Evolutionary conservation across 495 filamentous ascomycete species (phyloP).

Genomic region (Daldinia bambusicola): DNA sequence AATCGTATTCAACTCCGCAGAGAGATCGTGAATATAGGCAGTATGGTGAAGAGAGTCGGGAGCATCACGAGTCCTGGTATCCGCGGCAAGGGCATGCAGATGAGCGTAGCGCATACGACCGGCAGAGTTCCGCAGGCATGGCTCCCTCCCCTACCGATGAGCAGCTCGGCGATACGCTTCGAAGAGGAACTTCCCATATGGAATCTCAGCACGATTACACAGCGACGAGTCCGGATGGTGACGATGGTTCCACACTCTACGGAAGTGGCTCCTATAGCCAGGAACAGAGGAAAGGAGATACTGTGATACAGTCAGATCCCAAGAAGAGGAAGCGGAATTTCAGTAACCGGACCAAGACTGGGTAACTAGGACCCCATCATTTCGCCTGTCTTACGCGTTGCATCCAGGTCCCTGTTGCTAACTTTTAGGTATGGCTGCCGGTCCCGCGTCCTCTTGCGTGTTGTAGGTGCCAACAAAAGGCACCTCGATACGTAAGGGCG

Average conservation of each 20-base stretch:
- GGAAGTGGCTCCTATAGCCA: constrained; percentile 55
- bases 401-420: constrained; percentile 26
- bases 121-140: constrained; percentile 54
- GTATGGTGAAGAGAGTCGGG: constrained; percentile 54
- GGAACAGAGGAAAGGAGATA: constrained; percentile 59
- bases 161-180: constrained; percentile 52
- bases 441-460: constrained; percentile 26
- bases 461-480: constrained; percentile 5
- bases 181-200: constrained; percentile 53
- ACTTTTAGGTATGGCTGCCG: constrained; percentile 41
- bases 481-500: constrained; percentile 22
- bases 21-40: constrained; percentile 57
- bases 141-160: constrained; percentile 59
- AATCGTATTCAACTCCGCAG: constrained; percentile 51
- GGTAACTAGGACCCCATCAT: constrained; percentile 32
- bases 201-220: constrained; percentile 56
- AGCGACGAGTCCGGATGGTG: constrained; percentile 60
- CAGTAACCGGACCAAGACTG: constrained; percentile 96
- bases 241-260: constrained; percentile 56
- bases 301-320: constrained; percentile 71
- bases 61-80: constrained; percentile 58
- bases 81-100: constrained; percentile 52
- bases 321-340: constrained; percentile 89
- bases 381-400: not conserved
- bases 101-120: constrained; percentile 57